Evolutionary conservation across 805 yeast species (phyloP).

Genomic region (Pichia occidentalis): DNA sequence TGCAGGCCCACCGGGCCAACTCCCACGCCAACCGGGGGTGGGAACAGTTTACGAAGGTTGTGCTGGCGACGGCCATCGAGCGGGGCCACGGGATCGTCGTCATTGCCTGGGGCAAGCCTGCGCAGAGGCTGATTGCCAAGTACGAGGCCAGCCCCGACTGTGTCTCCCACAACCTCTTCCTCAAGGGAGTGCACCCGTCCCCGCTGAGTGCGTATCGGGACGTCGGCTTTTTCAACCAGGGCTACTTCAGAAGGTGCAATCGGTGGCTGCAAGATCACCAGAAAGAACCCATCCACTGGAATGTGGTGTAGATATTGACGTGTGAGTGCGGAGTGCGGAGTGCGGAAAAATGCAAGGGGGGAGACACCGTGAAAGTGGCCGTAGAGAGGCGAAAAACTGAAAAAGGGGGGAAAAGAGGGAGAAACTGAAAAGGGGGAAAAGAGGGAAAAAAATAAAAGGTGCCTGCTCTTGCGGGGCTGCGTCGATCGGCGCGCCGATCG

Average conservation of each 20-base stretch:
- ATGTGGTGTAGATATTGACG: no score
- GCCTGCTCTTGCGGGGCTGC: no score
- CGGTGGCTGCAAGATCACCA: background rate
- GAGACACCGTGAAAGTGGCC: no score
- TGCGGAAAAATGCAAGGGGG: no score
- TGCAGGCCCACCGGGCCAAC: constrained; percentile 86
- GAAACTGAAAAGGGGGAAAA: no score
- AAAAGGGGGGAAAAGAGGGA: no score
- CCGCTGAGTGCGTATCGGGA: constrained; percentile 88
- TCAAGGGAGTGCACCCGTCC: constrained; percentile 86
- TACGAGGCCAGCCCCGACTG: constrained; percentile 9
- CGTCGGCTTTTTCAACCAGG: constrained; percentile 58
- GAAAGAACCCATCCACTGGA: background rate
- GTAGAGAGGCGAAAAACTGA: no score
- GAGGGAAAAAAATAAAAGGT: no score
- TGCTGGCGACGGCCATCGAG: constrained; percentile 17
- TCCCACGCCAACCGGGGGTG: constrained; percentile 89
- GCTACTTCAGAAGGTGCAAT: constrained; percentile 4
- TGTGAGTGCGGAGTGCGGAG: no score
- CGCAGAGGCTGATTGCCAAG: constrained; percentile 33
- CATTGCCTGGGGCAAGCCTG: constrained; percentile 53
- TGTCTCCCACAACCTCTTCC: constrained; percentile 36
- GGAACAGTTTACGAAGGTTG: constrained; percentile 81
- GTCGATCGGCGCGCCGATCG: no score
- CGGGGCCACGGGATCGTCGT: constrained; percentile 50